phyloP scores from a whole-genome alignment of 495 filamentous ascomycete genomes.

The Apiosordaria backusii region DNA sequence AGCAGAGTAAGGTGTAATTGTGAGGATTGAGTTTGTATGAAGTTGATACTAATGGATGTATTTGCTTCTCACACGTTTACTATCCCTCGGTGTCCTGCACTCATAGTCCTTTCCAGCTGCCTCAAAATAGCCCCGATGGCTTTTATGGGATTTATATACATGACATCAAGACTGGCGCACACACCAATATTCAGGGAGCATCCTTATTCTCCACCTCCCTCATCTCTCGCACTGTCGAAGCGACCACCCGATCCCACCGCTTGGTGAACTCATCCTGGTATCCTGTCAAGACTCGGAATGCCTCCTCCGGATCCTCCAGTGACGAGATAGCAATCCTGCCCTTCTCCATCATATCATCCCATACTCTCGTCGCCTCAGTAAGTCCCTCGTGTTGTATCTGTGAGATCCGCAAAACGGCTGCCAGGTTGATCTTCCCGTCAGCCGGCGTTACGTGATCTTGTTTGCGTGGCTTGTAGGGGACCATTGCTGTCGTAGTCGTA shows the following conservation, averaged over 20 bases:
- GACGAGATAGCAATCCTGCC: constrained; percentile 15
- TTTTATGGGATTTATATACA: neutral
- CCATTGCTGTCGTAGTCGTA: neutral
- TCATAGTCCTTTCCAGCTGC: neutral
- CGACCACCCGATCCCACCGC: constrained; percentile 14
- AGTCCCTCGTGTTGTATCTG: constrained; percentile 23
- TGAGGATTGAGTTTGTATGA: neutral
- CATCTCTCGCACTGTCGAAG: constrained; percentile 16
- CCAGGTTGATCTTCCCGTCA: neutral
- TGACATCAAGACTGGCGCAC: too few species aligned
- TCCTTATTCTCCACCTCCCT: neutral
- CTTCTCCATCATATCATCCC: constrained; percentile 27
- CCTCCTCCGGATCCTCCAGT: constrained; percentile 9
- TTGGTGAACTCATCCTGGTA: constrained; percentile 18
- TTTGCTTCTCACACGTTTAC: neutral
- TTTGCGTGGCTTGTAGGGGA: neutral
- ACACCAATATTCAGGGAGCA: too few species aligned
- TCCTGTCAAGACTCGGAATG: constrained; percentile 10
- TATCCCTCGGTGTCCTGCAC: neutral
- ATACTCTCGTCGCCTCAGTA: constrained; percentile 22
- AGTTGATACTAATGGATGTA: neutral
- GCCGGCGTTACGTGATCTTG: neutral
- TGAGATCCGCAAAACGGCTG: neutral
- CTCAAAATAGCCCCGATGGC: neutral
- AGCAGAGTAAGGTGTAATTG: constrained; percentile 26